Evolutionary conservation across 2,329 filamentous ascomycete species (phyloP), one percentile per base, ranked within the genome.

Genomic region (Ophiobolus disseminans): DNA sequence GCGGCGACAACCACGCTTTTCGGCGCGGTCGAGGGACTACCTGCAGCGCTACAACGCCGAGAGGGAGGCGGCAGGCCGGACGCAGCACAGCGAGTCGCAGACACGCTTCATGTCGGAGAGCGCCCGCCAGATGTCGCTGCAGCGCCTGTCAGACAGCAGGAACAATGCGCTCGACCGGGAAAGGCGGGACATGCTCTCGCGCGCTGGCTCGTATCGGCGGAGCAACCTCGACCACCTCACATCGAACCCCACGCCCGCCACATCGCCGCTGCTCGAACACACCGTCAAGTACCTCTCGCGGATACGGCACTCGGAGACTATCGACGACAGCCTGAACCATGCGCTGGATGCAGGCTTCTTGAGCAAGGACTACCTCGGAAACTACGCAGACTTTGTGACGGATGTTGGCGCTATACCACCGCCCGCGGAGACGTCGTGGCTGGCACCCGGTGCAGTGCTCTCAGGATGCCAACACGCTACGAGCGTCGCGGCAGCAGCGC

Each of bases 271-370:
- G 40, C 65, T 87, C 41, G 82, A 85, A 61, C 80, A 82, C 56
- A 80, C 82, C 1, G 81, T 88, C 60, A 80, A 78, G 58, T 88
- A 87, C 65, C 76, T 88, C 13, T 80, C 83, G 45, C 77, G 78
- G 42, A 73, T 88, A 53, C 81, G 83, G 13, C 75, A 76, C 44
- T 82, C 79, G 22, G 76, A 68, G 45, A 78, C 76, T 10, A 76
- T 80, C 41, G 78, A 84, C 51, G 82, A 86, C 53, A 80, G 80
- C 51, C 69, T 84, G 14, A 75, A 75, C 26, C 76, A 75, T 14
- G 82, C 82, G 11, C 77, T 80, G 4, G 80, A 80, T 21, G 77
- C 78, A 20, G 80, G 80, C 10, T 78, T 86, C 45, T 73, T 80
- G 16, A 76, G 72, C 17, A 78, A 80, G 48, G 81, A 83, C 53